Percentiles rank a stretch among this genome's conserved stretches.
Evolutionary conservation across 352 stramenopile species (phyloP).

Genomic region (Detonula confervacea): DNA sequence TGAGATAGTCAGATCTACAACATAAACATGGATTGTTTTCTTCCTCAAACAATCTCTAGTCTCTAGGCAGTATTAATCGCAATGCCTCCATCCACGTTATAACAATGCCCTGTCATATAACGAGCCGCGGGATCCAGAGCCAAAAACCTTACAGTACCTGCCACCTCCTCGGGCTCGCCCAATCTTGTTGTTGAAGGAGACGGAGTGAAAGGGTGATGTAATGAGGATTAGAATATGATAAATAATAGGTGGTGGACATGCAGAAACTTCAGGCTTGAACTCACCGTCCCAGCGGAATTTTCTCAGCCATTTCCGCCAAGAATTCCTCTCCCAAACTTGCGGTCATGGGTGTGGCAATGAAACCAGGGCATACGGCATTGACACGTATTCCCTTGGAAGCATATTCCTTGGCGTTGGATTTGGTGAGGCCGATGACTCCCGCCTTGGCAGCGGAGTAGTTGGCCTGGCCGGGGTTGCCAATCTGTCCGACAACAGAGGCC

Average conservation of each 20-base stretch:
- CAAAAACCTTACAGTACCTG: conserved; percentile 67
- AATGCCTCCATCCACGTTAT: conserved; percentile 85
- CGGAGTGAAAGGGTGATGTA: neutral
- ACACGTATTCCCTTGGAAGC: conserved; percentile 69
- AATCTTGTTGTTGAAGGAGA: neutral
- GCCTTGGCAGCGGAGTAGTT: conserved; percentile 86
- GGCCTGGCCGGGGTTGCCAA: conserved; percentile 65
- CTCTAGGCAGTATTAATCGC: conserved; percentile 68
- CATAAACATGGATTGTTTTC: no score
- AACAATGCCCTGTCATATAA: conserved; percentile 85
- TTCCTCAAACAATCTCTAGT: no score
- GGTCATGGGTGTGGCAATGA: conserved; percentile 85
- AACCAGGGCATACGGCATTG: conserved; percentile 87
- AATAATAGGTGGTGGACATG: no score
- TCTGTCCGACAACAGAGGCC: conserved; percentile 83
- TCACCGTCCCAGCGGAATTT: no score
- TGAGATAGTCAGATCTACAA: no score
- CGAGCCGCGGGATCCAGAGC: conserved; percentile 75
- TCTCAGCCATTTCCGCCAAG: conserved; percentile 55
- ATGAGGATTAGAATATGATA: neutral
- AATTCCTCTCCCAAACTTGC: conserved; percentile 66
- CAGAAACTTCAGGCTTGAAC: no score
- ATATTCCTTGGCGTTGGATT: conserved; percentile 85
- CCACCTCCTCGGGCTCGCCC: conserved; percentile 82
- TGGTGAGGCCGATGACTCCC: conserved; percentile 87